phyloP scores from a whole-genome alignment of 768 basidiomycete species.

The Coprinopsis sp. region DNA sequence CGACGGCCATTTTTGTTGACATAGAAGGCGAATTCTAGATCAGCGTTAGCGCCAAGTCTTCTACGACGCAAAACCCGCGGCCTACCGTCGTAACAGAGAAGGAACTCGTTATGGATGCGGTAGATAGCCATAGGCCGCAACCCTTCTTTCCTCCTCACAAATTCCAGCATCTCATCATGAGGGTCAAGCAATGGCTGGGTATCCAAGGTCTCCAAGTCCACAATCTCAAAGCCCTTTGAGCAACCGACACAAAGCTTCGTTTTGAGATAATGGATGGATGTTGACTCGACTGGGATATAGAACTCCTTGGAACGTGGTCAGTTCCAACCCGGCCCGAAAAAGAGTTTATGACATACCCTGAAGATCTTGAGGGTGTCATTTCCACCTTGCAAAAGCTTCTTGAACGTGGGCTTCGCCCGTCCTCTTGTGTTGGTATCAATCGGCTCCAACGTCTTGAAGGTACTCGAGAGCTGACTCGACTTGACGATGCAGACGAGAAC shows the following conservation, averaged over 20 bases:
- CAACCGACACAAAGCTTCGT: conserved; percentile 97
- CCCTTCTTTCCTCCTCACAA: conserved; percentile 86
- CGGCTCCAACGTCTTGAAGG: conserved; percentile 96
- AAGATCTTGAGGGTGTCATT: conserved; percentile 92
- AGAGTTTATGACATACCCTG: conserved; percentile 50
- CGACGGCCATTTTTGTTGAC: conserved; percentile 95
- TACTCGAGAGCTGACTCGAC: conserved; percentile 89
- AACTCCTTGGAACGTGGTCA: conserved; percentile 64
- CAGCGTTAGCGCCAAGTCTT: conserved; percentile 9
- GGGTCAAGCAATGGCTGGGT: conserved; percentile 96
- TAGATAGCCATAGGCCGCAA: conserved; percentile 94
- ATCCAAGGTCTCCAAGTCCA: conserved; percentile 94
- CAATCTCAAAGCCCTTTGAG: conserved; percentile 96
- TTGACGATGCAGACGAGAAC: conserved; percentile 97
- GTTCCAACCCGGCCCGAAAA: background rate
- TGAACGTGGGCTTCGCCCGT: conserved; percentile 85
- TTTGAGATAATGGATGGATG: conserved; percentile 95
- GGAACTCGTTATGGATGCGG: conserved; percentile 92
- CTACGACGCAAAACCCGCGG: conserved; percentile 10
- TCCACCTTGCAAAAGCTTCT: conserved; percentile 88
- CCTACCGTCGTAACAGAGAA: conserved; percentile 95
- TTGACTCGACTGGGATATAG: conserved; percentile 97
- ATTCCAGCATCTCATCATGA: conserved; percentile 84
- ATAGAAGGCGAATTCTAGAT: conserved; percentile 94
- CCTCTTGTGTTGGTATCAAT: conserved; percentile 84